Percentiles rank a stretch among this genome's conserved stretches.
phyloP scores from a whole-genome alignment of 371 early-diverging fungal species.

The Basidiobolus meristosporus region DNA sequence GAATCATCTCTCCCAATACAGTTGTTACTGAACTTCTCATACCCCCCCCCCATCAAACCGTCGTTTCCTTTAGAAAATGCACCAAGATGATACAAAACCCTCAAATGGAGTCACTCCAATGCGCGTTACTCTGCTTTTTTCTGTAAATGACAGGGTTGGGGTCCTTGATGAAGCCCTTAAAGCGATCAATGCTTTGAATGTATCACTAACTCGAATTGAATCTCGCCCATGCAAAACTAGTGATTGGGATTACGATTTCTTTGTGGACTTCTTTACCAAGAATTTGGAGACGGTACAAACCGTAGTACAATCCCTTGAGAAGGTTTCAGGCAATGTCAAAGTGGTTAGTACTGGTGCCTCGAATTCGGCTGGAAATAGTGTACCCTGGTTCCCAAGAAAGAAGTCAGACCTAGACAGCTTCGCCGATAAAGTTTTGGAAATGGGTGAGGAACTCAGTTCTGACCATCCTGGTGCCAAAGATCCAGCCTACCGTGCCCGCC shows the following conservation, averaged over 20 bases:
- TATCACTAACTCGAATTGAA: slow-evolving; percentile 83
- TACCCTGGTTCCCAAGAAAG: slow-evolving; percentile 92
- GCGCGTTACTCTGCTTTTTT: slow-evolving; percentile 47
- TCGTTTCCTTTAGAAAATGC: no score
- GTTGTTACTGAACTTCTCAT: no score
- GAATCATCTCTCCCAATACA: no score
- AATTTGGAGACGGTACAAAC: slow-evolving; percentile 23
- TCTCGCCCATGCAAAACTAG: slow-evolving; percentile 62
- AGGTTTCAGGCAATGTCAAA: slow-evolving; percentile 36
- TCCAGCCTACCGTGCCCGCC: slow-evolving; percentile 61
- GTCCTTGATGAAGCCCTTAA: slow-evolving; percentile 65
- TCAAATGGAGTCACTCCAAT: no score
- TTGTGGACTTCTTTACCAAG: slow-evolving; percentile 64
- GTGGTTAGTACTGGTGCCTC: slow-evolving; percentile 16
- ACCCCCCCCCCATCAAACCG: no score
- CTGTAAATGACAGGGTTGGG: slow-evolving; percentile 70
- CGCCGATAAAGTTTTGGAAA: slow-evolving; percentile 80
- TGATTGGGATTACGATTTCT: slow-evolving; percentile 82
- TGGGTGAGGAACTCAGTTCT: slow-evolving; percentile 75
- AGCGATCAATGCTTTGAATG: slow-evolving; percentile 42
- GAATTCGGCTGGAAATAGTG: no score
- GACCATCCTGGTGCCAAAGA: slow-evolving; percentile 92
- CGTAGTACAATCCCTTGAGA: slow-evolving; percentile 30
- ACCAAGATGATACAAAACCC: no score
- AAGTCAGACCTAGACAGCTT: slow-evolving; percentile 81